Evolutionary conservation across 768 basidiomycete species (phyloP), one percentile per base, ranked within the genome.

Genomic region (Leccinum disarticulatum): DNA sequence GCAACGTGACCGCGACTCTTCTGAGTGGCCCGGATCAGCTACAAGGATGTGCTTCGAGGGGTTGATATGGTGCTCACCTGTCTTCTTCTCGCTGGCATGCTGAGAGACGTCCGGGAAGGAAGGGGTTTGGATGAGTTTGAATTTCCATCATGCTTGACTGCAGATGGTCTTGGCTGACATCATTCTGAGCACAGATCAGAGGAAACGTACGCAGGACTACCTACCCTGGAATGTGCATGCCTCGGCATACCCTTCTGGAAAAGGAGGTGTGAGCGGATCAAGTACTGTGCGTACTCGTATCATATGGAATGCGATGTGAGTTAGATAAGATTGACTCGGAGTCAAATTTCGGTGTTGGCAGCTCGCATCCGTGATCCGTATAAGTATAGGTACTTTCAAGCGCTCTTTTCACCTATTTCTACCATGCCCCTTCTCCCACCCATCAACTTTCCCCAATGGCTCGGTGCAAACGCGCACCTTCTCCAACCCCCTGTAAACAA

Each of bases 401-500:
- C 22, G 22, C 22, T 22, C 22, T 11, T 10, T 35, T 6, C 5
- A 35, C 13, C 31, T 33, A 11, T 30, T 8, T 35, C 47, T 48
- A 69, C 56, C 51, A 93, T 91, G 90, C 86, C 89, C 65, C 80
- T 97, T 46, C 68, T 81, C 9, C 82, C 90, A 10, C 93, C 96
- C 3, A 79, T 99, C 66, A 95, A 97, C 77, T 88, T 98, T 64
- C 85, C 85, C 2, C 85, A 85, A 71, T 98, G 97, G 97, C 81
- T 99, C 48, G 76, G 77, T 4, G 85, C 93, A 68, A 98, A 98
- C 65, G 75, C 77, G 22, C 83, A 95, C 63, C 80, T 89, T 3
- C 81, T 98, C 30, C 81, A 89, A 70, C 96, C 96, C 2, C 95
- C 96, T 0, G 93, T 99, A 50, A 95, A 94, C 80, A 93, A 95